Percentiles rank a stretch among this genome's conserved stretches.
phyloP scores from a whole-genome alignment of 441 rosid species.

The Gossypium gossypioides region DNA sequence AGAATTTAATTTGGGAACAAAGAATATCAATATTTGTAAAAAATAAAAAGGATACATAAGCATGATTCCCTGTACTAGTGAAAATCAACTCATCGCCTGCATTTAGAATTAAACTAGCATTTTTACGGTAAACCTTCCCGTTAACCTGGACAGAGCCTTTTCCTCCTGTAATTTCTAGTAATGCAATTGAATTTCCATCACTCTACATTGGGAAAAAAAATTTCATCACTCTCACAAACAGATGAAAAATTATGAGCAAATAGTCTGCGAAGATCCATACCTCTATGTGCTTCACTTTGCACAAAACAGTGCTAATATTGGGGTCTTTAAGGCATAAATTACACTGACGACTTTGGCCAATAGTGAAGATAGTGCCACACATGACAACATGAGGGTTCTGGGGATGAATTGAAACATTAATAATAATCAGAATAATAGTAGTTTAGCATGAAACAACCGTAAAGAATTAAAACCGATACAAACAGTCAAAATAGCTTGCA shows the following conservation, averaged over 20 bases:
- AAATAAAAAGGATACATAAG: conserved; percentile 81
- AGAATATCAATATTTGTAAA: not conserved
- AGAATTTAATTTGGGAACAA: not conserved
- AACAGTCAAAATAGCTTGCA: not conserved
- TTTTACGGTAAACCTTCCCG: conserved; percentile 51
- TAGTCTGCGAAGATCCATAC: conserved; percentile 28
- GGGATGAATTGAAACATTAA: conserved; percentile 14
- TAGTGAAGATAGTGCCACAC: conserved; percentile 47
- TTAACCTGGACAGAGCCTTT: conserved; percentile 86
- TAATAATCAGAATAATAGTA: conserved; percentile 18
- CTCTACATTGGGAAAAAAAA: conserved; percentile 30
- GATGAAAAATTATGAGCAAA: not conserved
- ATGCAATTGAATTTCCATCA: conserved; percentile 54
- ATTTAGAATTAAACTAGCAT: conserved; percentile 34
- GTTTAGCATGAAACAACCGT: not conserved
- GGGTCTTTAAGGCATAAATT: conserved; percentile 70
- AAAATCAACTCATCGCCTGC: conserved; percentile 96
- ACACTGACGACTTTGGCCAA: conserved; percentile 69
- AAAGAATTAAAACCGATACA: not conserved
- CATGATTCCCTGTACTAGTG: conserved; percentile 56
- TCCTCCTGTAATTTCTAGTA: conserved; percentile 66
- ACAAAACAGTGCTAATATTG: conserved; percentile 42
- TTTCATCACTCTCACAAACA: not conserved
- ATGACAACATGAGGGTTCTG: conserved; percentile 76
- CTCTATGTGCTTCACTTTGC: conserved; percentile 70